Conservation (phyloP, 139 green algal genomes). For the Chlorella ohadii region DNA sequence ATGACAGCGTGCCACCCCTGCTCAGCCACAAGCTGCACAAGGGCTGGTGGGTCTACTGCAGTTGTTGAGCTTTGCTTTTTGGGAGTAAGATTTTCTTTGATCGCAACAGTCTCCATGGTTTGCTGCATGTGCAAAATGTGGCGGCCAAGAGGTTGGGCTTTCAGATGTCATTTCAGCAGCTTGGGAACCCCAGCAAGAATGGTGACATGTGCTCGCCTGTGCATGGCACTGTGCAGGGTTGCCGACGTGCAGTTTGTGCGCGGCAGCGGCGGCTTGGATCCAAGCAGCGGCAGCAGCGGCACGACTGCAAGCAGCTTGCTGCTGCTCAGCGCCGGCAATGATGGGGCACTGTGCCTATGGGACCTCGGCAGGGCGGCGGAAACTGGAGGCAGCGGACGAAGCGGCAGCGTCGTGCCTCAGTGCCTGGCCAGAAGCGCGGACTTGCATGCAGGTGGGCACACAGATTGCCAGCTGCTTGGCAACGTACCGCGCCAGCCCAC, state of each 20-base stretch:
- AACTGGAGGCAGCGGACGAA: neutral
- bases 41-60: slow-evolving; percentile 37
- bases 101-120: no score
- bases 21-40: slow-evolving; percentile 38
- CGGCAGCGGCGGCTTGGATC: neutral
- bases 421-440: neutral
- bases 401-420: slow-evolving; percentile 4
- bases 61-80: no score
- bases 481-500: no score
- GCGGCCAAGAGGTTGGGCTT: no score
- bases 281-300: neutral
- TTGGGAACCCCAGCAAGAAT: no score
- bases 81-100: no score
- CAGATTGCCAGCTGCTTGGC: no score
- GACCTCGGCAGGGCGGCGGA: slow-evolving; percentile 21
- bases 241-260: slow-evolving; percentile 42
- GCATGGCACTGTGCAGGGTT: slow-evolving; percentile 12
- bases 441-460: slow-evolving; percentile 5
- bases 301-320: neutral
- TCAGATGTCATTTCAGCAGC: no score
- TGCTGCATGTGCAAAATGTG: no score
- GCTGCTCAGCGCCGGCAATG: slow-evolving; percentile 48
- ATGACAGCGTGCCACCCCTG: slow-evolving; percentile 9
- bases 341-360: slow-evolving; percentile 45
- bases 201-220: no score